Percentiles rank a stretch among this genome's conserved stretches.
phyloP scores from a whole-genome alignment of 192 early-diverging fungal genomes.

The Mycoemilia scoparia region DNA sequence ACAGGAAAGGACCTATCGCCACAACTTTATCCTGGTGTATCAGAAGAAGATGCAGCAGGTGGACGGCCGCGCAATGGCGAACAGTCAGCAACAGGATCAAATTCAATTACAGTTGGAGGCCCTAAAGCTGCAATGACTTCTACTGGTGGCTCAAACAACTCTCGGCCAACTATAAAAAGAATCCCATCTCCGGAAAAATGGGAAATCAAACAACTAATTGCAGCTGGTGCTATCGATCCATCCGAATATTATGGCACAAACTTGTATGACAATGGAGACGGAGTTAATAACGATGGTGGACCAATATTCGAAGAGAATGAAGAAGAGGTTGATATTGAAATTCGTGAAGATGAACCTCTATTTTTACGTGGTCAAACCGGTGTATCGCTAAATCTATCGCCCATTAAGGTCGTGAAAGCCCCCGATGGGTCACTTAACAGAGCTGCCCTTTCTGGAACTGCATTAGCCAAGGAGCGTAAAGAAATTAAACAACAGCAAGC shows the following conservation, averaged over 20 bases:
- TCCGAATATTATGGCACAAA: no score
- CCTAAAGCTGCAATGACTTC: neutral
- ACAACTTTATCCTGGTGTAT: constrained; percentile 40
- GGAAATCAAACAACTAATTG: constrained; percentile 96
- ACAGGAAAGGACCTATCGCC: constrained; percentile 82
- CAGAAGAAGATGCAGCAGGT: constrained; percentile 2
- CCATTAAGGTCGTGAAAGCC: constrained; percentile 95
- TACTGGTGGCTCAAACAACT: neutral
- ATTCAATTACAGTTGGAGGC: neutral
- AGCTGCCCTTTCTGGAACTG: constrained; percentile 80
- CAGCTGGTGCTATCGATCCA: constrained; percentile 72
- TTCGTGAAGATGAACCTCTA: constrained; percentile 82
- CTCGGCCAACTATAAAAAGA: constrained; percentile 42
- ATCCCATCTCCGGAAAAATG: constrained; percentile 87
- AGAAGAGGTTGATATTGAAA: constrained; percentile 94
- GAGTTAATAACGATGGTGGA: constrained; percentile 55
- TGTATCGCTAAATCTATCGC: constrained; percentile 66
- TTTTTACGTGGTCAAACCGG: constrained; percentile 88
- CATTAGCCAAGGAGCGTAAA: constrained; percentile 83
- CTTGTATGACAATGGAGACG: constrained; percentile 77
- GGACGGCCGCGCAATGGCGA: neutral
- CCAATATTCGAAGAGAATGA: constrained; percentile 71
- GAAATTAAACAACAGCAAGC: constrained; percentile 75
- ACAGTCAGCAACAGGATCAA: neutral
- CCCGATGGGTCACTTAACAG: constrained; percentile 94